Conservation (phyloP, 1,284 basidiomycete genomes). For the Marasmius oreades region DNA sequence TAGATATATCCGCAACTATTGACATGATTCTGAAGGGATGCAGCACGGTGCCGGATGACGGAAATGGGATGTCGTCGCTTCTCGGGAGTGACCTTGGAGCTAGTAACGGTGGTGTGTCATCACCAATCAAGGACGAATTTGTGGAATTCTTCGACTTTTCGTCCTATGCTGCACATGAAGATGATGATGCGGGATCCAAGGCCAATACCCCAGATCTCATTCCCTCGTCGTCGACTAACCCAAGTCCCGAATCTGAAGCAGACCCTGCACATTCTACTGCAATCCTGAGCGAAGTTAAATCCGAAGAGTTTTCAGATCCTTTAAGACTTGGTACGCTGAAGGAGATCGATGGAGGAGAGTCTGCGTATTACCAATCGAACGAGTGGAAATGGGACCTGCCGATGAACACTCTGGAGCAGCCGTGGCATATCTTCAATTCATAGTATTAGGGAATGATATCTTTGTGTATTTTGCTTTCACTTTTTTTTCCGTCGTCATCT, state of each 20-base stretch:
- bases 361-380: conserved; percentile 59
- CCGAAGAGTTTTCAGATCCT: conserved; percentile 49
- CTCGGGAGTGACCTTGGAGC: conserved; percentile 23
- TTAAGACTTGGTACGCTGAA: conserved; percentile 58
- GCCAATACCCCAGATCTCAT: conserved; percentile 69
- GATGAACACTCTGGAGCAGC: conserved; percentile 61
- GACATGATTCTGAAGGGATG: conserved; percentile 60
- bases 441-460: conserved; percentile 30
- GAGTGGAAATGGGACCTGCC: conserved; percentile 72
- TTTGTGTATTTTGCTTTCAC: conserved; percentile 23
- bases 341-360: conserved; percentile 74
- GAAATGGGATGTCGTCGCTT: conserved; percentile 29
- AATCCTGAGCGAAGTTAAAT: conserved; percentile 36
- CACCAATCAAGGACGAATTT: conserved; percentile 42
- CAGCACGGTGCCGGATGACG: conserved; percentile 33
- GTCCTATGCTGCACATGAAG: conserved; percentile 49
- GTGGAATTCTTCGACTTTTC: conserved; percentile 68
- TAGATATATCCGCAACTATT: conserved; percentile 57
- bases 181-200: conserved; percentile 60
- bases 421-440: conserved; percentile 69
- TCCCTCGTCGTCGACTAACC: conserved; percentile 66
- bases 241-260: conserved; percentile 68
- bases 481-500: conserved; percentile 18
- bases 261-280: conserved; percentile 38
- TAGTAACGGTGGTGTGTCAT: conserved; percentile 28